Conservation (phyloP, 352 stramenopile species). For the Globisporangium heterothallicum region DNA sequence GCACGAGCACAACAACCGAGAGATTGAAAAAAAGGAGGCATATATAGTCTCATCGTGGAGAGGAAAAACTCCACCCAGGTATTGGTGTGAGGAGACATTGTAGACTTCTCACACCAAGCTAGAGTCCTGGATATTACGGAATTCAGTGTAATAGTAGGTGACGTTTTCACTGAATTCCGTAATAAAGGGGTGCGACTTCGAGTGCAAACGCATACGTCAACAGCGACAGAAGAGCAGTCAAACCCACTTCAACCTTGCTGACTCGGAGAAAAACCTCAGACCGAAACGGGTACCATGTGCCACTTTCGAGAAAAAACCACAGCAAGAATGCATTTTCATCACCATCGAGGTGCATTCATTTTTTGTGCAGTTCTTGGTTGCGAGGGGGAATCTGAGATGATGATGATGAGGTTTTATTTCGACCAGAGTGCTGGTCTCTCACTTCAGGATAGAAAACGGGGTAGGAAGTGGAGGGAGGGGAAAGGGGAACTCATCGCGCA, state of each 20-base stretch:
- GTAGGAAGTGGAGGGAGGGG: not conserved
- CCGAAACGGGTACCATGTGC: not conserved
- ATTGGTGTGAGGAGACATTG: not conserved
- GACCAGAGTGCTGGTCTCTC: no score
- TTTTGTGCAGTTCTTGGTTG: no score
- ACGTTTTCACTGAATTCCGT: constrained; percentile 8
- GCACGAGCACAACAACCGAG: no score
- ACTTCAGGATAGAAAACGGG: not conserved
- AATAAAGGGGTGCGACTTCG: no score
- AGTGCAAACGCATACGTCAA: constrained; percentile 1
- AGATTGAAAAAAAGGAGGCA: not conserved
- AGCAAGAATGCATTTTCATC: not conserved
- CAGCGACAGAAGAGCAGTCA: not conserved
- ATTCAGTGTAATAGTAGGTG: not conserved
- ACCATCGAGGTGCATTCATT: no score
- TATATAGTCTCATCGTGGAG: not conserved
- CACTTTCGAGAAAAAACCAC: not conserved
- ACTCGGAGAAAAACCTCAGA: not conserved
- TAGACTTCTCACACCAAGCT: not conserved
- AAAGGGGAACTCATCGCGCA: not conserved
- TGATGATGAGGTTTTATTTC: no score
- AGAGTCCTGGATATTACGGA: constrained; percentile 6
- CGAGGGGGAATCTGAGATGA: no score
- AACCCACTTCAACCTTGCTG: not conserved
- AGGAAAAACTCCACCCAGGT: not conserved